Base-by-base conservation (phyloP, 192 early-diverging fungal genomes). In the Gaertneriomyces sp. region DNA sequence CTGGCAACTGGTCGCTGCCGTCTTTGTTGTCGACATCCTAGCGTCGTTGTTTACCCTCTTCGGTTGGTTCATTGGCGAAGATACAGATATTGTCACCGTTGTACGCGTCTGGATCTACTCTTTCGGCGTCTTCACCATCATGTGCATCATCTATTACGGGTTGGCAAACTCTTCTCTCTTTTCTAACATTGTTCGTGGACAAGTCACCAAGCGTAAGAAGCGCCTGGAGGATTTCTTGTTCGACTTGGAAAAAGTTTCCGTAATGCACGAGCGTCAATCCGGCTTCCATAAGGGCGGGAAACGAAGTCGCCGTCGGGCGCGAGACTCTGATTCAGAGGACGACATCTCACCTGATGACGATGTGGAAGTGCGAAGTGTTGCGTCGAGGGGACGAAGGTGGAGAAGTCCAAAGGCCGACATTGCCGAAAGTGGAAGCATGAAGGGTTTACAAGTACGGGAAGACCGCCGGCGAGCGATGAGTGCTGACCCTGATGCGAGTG, bases 51-150 rank as follows among this genome's bases (percentile, higher is more conserved):
- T 69, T 49, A 39, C 17, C 61, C 20, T 65, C 19, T 63, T 53
- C 50, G 68, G 68, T 10, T 69, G 68, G 68, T 54, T 61, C 61
- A 45, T 38, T 45, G 53, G 60, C 3, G 55, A n/a, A 38, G 19
- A 51, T 42, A 63, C 61, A 17, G 68, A 63, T 49, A 55, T 61
- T 19, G 61, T 61, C 51, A 69, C 60, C 52, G 50, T 69, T 16
- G 60, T 69, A n/a, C 60, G 68, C 52, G 54, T 61, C 45, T 61
- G 68, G 68, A 1, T 63, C 45, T 54, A 62, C 56, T 57, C 69
- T 70, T 53, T 81, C 64, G 68, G 56, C 43, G 64, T 76, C 60
- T 60, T 76, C 60, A 7, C 68, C 60, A 40, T 81, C 68, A 63
- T 78, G 62, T 53, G 74, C 64, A 45, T 77, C 74, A 42, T 81